Percentiles rank a stretch among this genome's conserved stretches.
Evolutionary conservation across 1,284 basidiomycete genomes (phyloP).

Genomic region (Xanthoconium separans): DNA sequence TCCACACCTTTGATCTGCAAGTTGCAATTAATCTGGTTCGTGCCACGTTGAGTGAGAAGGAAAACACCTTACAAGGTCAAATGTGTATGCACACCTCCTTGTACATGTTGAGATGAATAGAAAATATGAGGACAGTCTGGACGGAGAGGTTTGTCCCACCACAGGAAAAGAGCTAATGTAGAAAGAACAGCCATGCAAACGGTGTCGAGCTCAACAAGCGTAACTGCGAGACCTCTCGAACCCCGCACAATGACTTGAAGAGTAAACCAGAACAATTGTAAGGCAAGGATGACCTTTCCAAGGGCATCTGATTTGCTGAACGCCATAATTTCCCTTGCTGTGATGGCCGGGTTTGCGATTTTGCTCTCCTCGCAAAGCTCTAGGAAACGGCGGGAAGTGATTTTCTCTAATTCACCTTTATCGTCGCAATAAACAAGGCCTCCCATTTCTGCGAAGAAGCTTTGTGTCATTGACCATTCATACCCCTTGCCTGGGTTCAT

Average conservation of each 20-base stretch:
- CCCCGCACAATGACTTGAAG: background rate
- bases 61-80: background rate
- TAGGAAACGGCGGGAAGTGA: background rate
- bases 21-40: background rate
- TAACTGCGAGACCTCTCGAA: background rate
- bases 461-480: constrained; percentile 1
- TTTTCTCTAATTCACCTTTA: background rate
- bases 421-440: background rate
- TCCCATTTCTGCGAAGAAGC: constrained; percentile 1
- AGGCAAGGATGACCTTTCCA: background rate
- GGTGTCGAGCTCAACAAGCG: background rate
- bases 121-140: background rate
- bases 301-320: background rate
- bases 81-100: background rate
- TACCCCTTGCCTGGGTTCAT: background rate
- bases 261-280: background rate
- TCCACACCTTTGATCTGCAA: background rate
- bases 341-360: background rate
- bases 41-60: background rate
- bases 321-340: background rate
- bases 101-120: background rate
- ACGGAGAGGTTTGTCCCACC: background rate
- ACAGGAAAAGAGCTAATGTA: background rate
- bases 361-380: background rate
- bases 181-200: background rate